Conservation (phyloP, 805 yeast species). For the Lipomyces japonicus region DNA sequence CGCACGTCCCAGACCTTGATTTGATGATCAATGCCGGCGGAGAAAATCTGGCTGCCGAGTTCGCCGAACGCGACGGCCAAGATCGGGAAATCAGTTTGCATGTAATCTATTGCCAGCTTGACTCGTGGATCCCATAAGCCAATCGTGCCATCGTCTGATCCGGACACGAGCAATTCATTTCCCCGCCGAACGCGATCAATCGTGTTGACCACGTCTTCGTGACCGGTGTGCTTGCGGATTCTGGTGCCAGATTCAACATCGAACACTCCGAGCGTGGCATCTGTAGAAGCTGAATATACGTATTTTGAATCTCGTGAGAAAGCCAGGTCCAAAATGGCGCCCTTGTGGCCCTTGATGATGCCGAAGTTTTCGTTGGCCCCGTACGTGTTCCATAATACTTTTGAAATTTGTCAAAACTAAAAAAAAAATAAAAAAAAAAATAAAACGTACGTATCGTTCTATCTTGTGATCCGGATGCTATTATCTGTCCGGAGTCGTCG, state of each 20-base stretch:
- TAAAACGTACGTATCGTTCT: conserved; percentile 29
- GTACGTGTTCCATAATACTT: conserved; percentile 46
- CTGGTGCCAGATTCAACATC: conserved; percentile 57
- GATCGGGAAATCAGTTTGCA: conserved; percentile 56
- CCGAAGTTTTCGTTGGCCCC: conserved; percentile 45
- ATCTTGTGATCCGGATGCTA: conserved; percentile 66
- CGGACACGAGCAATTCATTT: conserved; percentile 45
- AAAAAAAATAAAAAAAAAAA: background rate
- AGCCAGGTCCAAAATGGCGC: conserved; percentile 56
- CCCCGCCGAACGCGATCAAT: conserved; percentile 41
- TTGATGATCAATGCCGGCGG: conserved; percentile 66
- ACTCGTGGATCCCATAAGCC: conserved; percentile 63
- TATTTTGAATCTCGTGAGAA: conserved; percentile 50
- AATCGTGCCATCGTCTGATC: conserved; percentile 62
- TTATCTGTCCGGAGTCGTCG: conserved; percentile 47
- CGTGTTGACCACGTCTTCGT: conserved; percentile 54
- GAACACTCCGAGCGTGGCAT: conserved; percentile 57
- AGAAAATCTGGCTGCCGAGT: conserved; percentile 46
- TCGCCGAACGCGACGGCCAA: conserved; percentile 47
- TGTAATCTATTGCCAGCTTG: conserved; percentile 42
- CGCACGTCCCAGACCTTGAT: conserved; percentile 60
- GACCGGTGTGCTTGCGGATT: conserved; percentile 52
- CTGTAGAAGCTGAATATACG: conserved; percentile 57
- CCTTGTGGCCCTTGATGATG: conserved; percentile 53
- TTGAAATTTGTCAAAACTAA: background rate